A percentile compares a stretch with the other conserved stretches of the same genome.
Evolutionary conservation across 208 protist genomes (phyloP).

Genomic region (Trypanosoma rangeli): DNA sequence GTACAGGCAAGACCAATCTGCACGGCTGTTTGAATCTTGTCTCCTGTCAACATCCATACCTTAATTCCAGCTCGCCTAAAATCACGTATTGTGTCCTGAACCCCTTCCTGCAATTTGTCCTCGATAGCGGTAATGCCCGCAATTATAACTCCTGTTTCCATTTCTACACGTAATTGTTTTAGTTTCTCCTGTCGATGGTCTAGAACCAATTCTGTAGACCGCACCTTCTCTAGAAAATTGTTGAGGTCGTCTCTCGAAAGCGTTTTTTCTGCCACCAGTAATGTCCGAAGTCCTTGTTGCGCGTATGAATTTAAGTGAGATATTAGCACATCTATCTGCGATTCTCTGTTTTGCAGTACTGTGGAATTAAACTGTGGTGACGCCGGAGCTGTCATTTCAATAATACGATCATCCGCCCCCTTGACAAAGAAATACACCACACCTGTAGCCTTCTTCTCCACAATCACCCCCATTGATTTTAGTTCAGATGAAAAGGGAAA

Average conservation of each 20-base stretch:
- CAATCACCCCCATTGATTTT: constrained; percentile 87
- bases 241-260: constrained; percentile 42
- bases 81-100: constrained; percentile 85
- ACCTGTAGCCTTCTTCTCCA: constrained; percentile 41
- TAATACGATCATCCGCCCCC: constrained; percentile 88
- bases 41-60: constrained; percentile 98
- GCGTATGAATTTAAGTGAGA: constrained; percentile 61
- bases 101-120: constrained; percentile 96
- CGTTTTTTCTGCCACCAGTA: constrained; percentile 68
- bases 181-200: constrained; percentile 47
- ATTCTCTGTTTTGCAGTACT: constrained; percentile 1
- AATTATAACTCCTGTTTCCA: constrained; percentile 87
- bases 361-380: not conserved
- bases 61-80: constrained; percentile 82
- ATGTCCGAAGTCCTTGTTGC: constrained; percentile 66
- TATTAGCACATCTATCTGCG: not conserved
- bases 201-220: constrained; percentile 36
- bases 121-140: constrained; percentile 96
- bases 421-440: constrained; percentile 73
- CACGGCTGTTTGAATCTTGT: constrained; percentile 98
- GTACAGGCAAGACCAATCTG: constrained; percentile 92
- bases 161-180: constrained; percentile 45
- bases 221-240: constrained; percentile 34
- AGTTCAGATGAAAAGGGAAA: constrained; percentile 88
- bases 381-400: constrained; percentile 29